phyloP scores from a whole-genome alignment of 768 basidiomycete species.

The Symmetrospora coprosmae region DNA sequence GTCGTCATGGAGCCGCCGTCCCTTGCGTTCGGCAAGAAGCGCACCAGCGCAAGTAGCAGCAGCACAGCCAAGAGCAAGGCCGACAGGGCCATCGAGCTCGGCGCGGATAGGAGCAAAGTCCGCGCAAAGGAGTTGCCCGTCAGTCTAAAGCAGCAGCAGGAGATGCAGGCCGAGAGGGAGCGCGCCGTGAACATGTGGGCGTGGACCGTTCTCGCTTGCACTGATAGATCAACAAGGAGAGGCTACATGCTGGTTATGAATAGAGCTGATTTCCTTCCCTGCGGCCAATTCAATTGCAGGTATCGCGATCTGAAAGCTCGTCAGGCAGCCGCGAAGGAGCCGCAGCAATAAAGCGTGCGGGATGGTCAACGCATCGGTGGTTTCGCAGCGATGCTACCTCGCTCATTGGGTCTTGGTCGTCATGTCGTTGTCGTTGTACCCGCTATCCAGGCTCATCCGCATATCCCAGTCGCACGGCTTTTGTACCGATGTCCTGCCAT shows the following conservation, averaged over 20 bases:
- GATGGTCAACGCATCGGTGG: too few relatives aligned
- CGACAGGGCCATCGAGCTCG: too few relatives aligned
- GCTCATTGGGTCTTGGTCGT: too few relatives aligned
- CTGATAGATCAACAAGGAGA: too few relatives aligned
- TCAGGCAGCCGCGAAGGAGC: neutral
- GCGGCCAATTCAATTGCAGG: too few relatives aligned
- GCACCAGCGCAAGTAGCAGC: neutral
- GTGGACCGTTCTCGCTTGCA: too few relatives aligned
- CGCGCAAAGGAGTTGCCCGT: neutral
- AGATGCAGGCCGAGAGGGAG: neutral
- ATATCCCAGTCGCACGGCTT: too few relatives aligned
- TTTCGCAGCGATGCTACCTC: too few relatives aligned
- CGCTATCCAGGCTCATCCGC: too few relatives aligned
- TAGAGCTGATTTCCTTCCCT: neutral
- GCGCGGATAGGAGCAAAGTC: neutral
- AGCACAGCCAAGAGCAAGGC: neutral
- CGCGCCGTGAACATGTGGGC: conserved; percentile 4
- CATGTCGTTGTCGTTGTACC: too few relatives aligned
- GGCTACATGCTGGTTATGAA: neutral
- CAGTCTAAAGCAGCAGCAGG: conserved; percentile 8
- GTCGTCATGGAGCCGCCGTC: conserved; percentile 8
- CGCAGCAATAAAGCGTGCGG: too few relatives aligned
- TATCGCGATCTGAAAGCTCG: conserved; percentile 19
- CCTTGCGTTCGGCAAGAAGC: neutral
- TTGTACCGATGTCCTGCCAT: too few relatives aligned